Percentiles rank a stretch among this genome's conserved stretches.
Conservation (phyloP, 2,329 filamentous ascomycete species). For the Penicillium italicum region DNA sequence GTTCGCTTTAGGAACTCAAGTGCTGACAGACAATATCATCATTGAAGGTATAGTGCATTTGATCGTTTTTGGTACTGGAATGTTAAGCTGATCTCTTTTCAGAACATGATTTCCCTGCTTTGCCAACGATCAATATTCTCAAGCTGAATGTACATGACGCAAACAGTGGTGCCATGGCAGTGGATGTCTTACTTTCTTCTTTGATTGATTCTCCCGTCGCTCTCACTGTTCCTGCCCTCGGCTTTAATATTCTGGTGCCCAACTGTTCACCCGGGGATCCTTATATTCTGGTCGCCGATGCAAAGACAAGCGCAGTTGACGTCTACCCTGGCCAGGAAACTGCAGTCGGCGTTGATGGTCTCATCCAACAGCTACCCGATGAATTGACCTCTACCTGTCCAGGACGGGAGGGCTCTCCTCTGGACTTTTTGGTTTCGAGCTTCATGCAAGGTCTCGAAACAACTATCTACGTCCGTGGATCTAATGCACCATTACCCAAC, state of each 20-base stretch:
- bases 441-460: conserved; percentile 79
- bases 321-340: conserved; percentile 68
- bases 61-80: neutral
- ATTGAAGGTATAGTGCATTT: conserved; percentile 72
- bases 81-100: conserved; percentile 27
- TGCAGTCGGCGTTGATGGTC: conserved; percentile 64
- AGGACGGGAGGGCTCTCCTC: conserved; percentile 70
- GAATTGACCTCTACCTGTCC: conserved; percentile 72
- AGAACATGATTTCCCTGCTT: conserved; percentile 64
- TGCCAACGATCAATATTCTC: conserved; percentile 80
- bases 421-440: conserved; percentile 74
- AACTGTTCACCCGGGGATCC: conserved; percentile 70
- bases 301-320: conserved; percentile 62
- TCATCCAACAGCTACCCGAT: conserved; percentile 70
- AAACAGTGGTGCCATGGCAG: conserved; percentile 65
- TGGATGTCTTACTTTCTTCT: conserved; percentile 69
- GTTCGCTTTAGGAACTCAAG: conserved; percentile 72
- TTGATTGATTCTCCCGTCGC: conserved; percentile 76
- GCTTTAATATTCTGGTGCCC: conserved; percentile 79
- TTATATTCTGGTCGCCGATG: conserved; percentile 74
- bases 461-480: conserved; percentile 78
- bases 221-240: conserved; percentile 71
- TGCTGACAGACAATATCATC: conserved; percentile 67
- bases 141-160: conserved; percentile 76
- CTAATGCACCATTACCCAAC: conserved; percentile 59